phyloP scores from a whole-genome alignment of 306 rosid species.

The Vigna angularis region DNA sequence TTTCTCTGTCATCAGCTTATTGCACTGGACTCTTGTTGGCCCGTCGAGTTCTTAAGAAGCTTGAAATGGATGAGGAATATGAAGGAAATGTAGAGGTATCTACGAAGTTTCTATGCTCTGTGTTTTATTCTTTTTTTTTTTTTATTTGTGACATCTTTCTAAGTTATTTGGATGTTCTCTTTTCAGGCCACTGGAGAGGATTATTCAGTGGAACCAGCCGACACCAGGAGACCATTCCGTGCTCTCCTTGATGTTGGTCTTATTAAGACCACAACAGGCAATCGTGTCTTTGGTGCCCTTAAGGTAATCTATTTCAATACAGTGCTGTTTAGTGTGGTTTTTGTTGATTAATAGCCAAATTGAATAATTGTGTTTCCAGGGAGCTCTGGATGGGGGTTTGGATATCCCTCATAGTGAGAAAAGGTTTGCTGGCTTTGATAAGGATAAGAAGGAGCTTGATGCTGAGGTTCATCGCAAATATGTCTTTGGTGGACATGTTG shows the following conservation, averaged over 20 bases:
- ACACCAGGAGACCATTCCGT: constrained; percentile 90
- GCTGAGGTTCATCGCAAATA: constrained; percentile 83
- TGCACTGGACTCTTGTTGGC: constrained; percentile 95
- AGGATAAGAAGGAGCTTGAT: constrained; percentile 77
- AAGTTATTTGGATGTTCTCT: neutral
- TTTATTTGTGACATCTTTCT: neutral
- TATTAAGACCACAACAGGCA: constrained; percentile 82
- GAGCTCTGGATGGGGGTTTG: constrained; percentile 91
- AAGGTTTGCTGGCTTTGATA: constrained; percentile 82
- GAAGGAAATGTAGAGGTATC: constrained; percentile 91
- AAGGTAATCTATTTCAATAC: constrained; percentile 44
- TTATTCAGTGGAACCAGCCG: constrained; percentile 91
- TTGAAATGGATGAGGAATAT: constrained; percentile 69
- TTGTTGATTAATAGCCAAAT: neutral
- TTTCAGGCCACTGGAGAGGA: constrained; percentile 87
- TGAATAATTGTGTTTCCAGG: constrained; percentile 52
- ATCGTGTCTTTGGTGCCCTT: constrained; percentile 88
- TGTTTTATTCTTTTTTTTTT: too few species aligned
- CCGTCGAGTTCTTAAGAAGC: constrained; percentile 55
- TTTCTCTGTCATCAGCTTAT: constrained; percentile 59
- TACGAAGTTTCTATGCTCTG: neutral
- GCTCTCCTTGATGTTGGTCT: constrained; percentile 97
- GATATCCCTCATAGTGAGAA: constrained; percentile 93
- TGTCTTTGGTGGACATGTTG: constrained; percentile 77
- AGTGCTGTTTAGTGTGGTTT: neutral